Conservation (phyloP, 1,284 basidiomycete species). For the Ceratobasidium sp. region DNA sequence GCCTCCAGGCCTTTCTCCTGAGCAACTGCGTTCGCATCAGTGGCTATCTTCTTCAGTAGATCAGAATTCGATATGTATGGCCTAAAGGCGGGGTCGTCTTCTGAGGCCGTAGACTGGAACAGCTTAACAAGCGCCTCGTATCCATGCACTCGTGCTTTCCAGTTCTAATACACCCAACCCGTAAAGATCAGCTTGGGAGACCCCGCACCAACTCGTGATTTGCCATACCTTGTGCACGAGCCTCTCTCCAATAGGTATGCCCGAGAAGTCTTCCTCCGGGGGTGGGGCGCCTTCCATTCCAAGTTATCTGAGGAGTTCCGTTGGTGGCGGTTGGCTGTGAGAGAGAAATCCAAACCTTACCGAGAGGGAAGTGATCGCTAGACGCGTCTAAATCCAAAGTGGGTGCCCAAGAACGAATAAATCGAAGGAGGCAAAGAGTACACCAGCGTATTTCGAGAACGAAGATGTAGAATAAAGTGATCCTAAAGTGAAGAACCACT, state of each 20-base stretch:
- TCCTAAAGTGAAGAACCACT: no score
- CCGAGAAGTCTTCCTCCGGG: conserved; percentile 93
- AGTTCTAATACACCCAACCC: conserved; percentile 67
- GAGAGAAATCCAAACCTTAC: no score
- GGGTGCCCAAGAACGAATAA: not conserved
- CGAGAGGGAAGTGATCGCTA: no score
- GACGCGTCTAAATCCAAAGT: conserved; percentile 29
- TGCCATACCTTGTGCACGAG: conserved; percentile 79
- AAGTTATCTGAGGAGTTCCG: not conserved
- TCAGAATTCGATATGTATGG: conserved; percentile 85
- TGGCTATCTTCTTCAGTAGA: conserved; percentile 87
- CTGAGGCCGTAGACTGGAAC: conserved; percentile 90
- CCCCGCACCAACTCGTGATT: conserved; percentile 23
- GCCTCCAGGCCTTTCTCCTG: conserved; percentile 98
- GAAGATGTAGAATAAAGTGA: no score
- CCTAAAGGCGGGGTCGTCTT: conserved; percentile 93
- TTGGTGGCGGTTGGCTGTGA: no score
- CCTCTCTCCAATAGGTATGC: conserved; percentile 84
- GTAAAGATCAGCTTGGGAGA: not conserved
- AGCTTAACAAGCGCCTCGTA: conserved; percentile 91
- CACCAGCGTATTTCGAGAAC: not conserved
- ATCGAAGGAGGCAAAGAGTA: not conserved
- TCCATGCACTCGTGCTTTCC: conserved; percentile 96
- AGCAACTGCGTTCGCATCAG: conserved; percentile 95
- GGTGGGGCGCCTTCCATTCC: conserved; percentile 90